phyloP scores from a whole-genome alignment of 768 basidiomycete genomes.

The Tubosaeta sp. region DNA sequence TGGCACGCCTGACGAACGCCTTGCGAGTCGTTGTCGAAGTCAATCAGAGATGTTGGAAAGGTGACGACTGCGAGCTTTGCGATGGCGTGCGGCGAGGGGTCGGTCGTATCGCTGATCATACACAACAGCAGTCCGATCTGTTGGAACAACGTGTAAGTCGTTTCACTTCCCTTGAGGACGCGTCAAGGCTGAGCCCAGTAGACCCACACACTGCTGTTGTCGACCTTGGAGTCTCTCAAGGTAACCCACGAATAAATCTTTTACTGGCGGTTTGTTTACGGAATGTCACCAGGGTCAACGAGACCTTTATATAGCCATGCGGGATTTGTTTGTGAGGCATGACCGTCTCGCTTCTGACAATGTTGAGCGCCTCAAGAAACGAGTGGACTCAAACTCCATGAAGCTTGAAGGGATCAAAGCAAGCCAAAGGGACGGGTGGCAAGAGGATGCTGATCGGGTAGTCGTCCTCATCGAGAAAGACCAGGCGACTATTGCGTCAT shows the following conservation, averaged over 20 bases:
- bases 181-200: conserved; percentile 25
- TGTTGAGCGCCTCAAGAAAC: conserved; percentile 83
- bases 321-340: conserved; percentile 82
- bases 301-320: conserved; percentile 81
- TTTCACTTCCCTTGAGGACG: background rate
- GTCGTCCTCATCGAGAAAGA: conserved; percentile 76
- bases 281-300: conserved; percentile 54
- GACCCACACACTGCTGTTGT: conserved; percentile 61
- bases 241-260: conserved; percentile 31
- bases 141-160: conserved; percentile 65
- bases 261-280: conserved; percentile 9
- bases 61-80: conserved; percentile 76
- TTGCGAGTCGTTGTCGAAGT: conserved; percentile 74
- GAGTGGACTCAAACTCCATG: conserved; percentile 68
- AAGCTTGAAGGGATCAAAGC: conserved; percentile 74
- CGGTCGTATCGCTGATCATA: conserved; percentile 59
- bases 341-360: conserved; percentile 87
- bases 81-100: conserved; percentile 74
- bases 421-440: conserved; percentile 78
- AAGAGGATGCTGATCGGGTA: conserved; percentile 78
- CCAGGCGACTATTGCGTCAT: conserved; percentile 70
- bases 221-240: conserved; percentile 75
- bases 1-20: conserved; percentile 79
- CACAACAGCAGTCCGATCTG: conserved; percentile 67
- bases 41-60: conserved; percentile 78